Base-by-base conservation (phyloP, 176 grass and related monocot species). In the Carex myosuroides region DNA sequence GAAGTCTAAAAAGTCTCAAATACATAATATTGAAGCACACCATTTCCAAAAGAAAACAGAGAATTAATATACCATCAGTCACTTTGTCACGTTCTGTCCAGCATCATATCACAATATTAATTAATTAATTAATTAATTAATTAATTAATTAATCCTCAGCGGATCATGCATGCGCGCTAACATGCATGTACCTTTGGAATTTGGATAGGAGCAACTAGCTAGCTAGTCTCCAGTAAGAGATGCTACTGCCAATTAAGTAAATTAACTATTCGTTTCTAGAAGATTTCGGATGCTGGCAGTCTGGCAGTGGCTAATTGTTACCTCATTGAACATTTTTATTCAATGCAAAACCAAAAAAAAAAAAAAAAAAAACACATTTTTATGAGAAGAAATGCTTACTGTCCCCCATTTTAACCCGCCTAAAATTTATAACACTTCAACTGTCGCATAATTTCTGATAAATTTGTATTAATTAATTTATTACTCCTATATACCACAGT, bases 41-140 rank as follows among this genome's bases (percentile, higher is more conserved):
- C 21, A 56, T 55, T 56, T 53, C 70, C 44, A 77, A 29, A 56
- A 77, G 24, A 77, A 17, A 32, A 77, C 11, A 55, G 22, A 56
- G 73, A 77, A 77, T n/a, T n/a, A n/a, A n/a, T 77, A 56, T 56
- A 77, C 73, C 73, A 77, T 77, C 73, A 77, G 53, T 77, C 73
- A 56, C 50, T 77, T 77, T 55, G 50, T 56, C 73, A 55, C 21
- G 48, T 76, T 55, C 55, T 18, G 13, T 30, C 50, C 73, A 77
- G 73, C 24, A 77, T 32, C 46, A 77, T 56, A 29, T 13, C 57
- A 75, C 26, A 5, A 75, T 53, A 24, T 74, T 52, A 37, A 41
- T 70, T 42, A 37, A 41, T 70, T 42, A 70, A 10, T 70, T 70
- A 70, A 77, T 56, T 70, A 70, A 77, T 33, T 42, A 37, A 41